Evolutionary conservation across 225 moss, liverwort and hornwort genomes (phyloP).

Genomic region (Straminergon stramineum): DNA sequence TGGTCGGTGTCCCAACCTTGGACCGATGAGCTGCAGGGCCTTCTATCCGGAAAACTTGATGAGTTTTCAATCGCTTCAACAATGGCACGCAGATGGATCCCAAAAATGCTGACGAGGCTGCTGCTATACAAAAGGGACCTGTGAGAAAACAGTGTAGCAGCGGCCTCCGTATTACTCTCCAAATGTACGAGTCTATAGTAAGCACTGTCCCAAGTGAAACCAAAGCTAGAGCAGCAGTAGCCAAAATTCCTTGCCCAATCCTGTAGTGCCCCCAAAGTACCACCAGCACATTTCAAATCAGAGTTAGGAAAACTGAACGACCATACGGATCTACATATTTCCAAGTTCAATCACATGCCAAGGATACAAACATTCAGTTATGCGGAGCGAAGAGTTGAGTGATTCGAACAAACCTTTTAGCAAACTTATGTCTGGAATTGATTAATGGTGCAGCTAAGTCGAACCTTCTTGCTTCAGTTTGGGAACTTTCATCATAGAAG

Average conservation of each 20-base stretch:
- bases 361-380: not conserved
- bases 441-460: constrained; percentile 29
- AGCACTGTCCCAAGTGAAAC: constrained; percentile 51
- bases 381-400: not conserved
- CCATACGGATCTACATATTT: not conserved
- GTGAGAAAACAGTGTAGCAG: constrained; percentile 54
- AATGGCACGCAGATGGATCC: constrained; percentile 72
- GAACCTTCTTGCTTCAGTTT: constrained; percentile 6
- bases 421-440: constrained; percentile 10
- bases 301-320: not conserved
- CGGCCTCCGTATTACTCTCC: constrained; percentile 45
- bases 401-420: constrained; percentile 13
- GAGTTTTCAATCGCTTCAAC: constrained; percentile 48
- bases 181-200: constrained; percentile 47
- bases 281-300: constrained; percentile 1
- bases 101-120: constrained; percentile 40
- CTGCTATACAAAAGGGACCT: constrained; percentile 64
- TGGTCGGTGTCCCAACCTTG: constrained; percentile 81
- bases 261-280: constrained; percentile 27
- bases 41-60: constrained; percentile 74
- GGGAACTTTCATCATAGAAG: constrained; percentile 6
- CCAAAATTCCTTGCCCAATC: constrained; percentile 44
- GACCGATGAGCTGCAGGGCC: constrained; percentile 68
- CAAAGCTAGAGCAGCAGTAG: constrained; percentile 38
- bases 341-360: not conserved